Base-by-base conservation (phyloP, 2,329 filamentous ascomycete species). In the Diatrype stigma region DNA sequence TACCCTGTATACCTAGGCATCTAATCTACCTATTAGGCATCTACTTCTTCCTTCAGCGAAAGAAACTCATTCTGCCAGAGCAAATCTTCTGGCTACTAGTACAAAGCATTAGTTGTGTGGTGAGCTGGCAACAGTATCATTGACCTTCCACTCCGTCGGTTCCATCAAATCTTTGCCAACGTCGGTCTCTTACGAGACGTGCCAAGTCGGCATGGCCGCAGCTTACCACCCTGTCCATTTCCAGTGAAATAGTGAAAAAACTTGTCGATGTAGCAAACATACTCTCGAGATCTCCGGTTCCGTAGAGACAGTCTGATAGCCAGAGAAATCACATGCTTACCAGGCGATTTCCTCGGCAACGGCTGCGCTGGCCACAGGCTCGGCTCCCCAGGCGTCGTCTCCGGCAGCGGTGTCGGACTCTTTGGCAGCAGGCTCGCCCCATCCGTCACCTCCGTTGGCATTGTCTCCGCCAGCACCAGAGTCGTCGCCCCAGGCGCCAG, bases 361-460 rank as follows among this genome's bases (percentile, higher is more conserved):
- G n/a, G n/a, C n/a, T n/a, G n/a, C n/a, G n/a, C n/a, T n/a, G n/a
- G n/a, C n/a, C n/a, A n/a, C 37, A 47, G 19, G 37, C 17, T 40
- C n/a, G 17, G n/a, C 37, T 30, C 6, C 19, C 37, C 17, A 11
- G n/a, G n/a, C n/a, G n/a, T n/a, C 21, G 14, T 44, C 19, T 21
- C 23, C 3, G 22, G 37, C 47, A 38, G 45, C 16, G 17, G 47
- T 14, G 22, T n/a, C 46, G 38, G 21, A 28, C 26, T 44, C 46
- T 46, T 23, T 17, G 26, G 14, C 40, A 44, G 40, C 40, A 12
- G 21, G 21, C n/a, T 23, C 16, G 8, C 45, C 28, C 45, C 45
- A 46, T 8, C 12, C 45, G 34, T 35, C 45, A 26, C 22, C 42
- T 11, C 11, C 17, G 42, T 45, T 45, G 30, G 60, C 50, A 42